phyloP scores from a whole-genome alignment of 345 rosid species.

The Lepidium sativum region DNA sequence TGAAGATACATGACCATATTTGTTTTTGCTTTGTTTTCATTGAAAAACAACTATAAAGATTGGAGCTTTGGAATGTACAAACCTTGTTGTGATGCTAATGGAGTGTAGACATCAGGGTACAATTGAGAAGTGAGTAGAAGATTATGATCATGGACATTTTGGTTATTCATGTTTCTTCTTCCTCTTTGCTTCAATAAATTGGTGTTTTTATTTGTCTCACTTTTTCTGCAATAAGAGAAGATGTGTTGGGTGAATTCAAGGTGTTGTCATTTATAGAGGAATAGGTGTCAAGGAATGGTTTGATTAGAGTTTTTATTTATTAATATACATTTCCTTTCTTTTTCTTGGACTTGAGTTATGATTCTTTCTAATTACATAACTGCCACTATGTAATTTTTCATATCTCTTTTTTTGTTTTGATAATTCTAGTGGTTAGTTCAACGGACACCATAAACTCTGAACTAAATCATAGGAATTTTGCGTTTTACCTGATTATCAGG shows the following conservation, averaged over 20 bases:
- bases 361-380: neutral
- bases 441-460: too few relatives aligned
- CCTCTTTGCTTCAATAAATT: constrained; percentile 4
- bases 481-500: too few relatives aligned
- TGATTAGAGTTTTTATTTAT: neutral
- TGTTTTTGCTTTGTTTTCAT: neutral
- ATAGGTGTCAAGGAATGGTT: constrained; percentile 29
- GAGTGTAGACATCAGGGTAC: constrained; percentile 21
- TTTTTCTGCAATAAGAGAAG: constrained; percentile 18
- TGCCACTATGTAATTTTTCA: neutral
- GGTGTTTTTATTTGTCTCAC: constrained; percentile 11
- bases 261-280: constrained; percentile 17
- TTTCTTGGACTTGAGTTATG: neutral
- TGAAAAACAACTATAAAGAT: neutral
- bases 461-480: too few relatives aligned
- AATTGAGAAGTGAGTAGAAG: constrained; percentile 23
- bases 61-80: neutral
- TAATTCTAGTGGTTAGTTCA: too few relatives aligned
- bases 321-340: neutral
- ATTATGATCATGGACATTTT: constrained; percentile 17
- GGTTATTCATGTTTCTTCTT: constrained; percentile 16
- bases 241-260: constrained; percentile 14
- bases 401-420: neutral
- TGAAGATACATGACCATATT: constrained; percentile 6
- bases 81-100: constrained; percentile 24